Evolutionary conservation across 2,329 filamentous ascomycete species (phyloP).

Genomic region (Mycosphaerella sp.): DNA sequence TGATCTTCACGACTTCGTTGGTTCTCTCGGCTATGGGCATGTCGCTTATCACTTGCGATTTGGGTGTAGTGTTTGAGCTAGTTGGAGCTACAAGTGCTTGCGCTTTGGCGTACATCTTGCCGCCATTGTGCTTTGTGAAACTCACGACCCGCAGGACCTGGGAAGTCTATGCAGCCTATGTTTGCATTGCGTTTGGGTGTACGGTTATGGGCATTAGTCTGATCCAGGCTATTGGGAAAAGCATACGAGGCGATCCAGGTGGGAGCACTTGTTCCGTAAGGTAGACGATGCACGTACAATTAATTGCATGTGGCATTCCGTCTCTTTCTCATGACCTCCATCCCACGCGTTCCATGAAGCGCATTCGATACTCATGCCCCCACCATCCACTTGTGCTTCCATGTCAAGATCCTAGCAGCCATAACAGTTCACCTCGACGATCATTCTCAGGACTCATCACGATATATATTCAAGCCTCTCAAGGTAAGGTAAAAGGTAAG

Average conservation of each 20-base stretch:
- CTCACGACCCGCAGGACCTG: conserved; percentile 62
- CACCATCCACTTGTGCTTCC: no score
- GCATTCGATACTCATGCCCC: no score
- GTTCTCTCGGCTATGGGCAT: conserved; percentile 73
- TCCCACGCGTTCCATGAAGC: no score
- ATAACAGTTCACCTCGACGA: no score
- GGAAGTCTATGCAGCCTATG: conserved; percentile 55
- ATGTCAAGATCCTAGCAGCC: no score
- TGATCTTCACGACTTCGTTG: conserved; percentile 76
- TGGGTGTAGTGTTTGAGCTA: conserved; percentile 90
- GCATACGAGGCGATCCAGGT: conserved; percentile 38
- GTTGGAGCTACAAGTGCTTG: conserved; percentile 94
- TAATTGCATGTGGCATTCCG: background rate
- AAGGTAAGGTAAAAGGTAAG: no score
- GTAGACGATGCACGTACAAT: conserved; percentile 8
- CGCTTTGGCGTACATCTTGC: conserved; percentile 89
- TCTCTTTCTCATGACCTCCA: no score
- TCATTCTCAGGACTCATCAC: no score
- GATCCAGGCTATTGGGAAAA: conserved; percentile 64
- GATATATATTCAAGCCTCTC: no score
- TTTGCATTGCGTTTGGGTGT: conserved; percentile 71
- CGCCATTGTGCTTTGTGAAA: conserved; percentile 92
- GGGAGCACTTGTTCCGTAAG: conserved; percentile 18
- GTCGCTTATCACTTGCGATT: conserved; percentile 81
- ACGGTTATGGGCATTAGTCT: conserved; percentile 76